Conservation (phyloP, 768 basidiomycete species). For the Cantharellus cinnabarinus region DNA sequence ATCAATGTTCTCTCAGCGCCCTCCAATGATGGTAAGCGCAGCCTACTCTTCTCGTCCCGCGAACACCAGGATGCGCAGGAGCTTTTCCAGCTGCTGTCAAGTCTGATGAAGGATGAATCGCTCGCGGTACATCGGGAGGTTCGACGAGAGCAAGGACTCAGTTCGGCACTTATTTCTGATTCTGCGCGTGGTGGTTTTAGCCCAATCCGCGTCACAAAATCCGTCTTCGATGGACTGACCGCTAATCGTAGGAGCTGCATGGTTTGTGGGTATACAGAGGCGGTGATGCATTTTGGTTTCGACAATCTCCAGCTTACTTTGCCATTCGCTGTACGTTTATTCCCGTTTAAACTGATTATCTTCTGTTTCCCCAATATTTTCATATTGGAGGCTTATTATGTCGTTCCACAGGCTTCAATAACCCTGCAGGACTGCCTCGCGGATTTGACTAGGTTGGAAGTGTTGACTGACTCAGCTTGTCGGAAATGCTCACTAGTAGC, state of each 20-base stretch:
- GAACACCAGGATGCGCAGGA: slow-evolving; percentile 99
- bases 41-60: slow-evolving; percentile 60
- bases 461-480: slow-evolving; percentile 82
- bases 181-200: slow-evolving; percentile 9
- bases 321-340: slow-evolving; percentile 38
- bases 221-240: slow-evolving; percentile 76
- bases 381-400: neutral
- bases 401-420: slow-evolving; percentile 32
- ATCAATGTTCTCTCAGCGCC: slow-evolving; percentile 45
- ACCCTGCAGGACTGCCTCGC: slow-evolving; percentile 64
- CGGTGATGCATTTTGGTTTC: slow-evolving; percentile 79
- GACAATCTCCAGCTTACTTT: slow-evolving; percentile 69
- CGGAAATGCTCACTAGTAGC: slow-evolving; percentile 72
- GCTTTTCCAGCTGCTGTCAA: slow-evolving; percentile 83
- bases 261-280: slow-evolving; percentile 81
- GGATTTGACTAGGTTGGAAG: slow-evolving; percentile 76
- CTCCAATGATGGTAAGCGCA: slow-evolving; percentile 27
- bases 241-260: slow-evolving; percentile 78
- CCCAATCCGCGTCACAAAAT: slow-evolving; percentile 29
- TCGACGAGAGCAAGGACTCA: slow-evolving; percentile 4
- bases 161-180: neutral
- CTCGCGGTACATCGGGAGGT: slow-evolving; percentile 50
- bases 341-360: slow-evolving; percentile 3
- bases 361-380: neutral
- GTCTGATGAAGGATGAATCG: slow-evolving; percentile 76